Evolutionary conservation across 306 rosid genomes (phyloP), one percentile per base, ranked within the genome.

Genomic region (Heteromeles arbutifolia): DNA sequence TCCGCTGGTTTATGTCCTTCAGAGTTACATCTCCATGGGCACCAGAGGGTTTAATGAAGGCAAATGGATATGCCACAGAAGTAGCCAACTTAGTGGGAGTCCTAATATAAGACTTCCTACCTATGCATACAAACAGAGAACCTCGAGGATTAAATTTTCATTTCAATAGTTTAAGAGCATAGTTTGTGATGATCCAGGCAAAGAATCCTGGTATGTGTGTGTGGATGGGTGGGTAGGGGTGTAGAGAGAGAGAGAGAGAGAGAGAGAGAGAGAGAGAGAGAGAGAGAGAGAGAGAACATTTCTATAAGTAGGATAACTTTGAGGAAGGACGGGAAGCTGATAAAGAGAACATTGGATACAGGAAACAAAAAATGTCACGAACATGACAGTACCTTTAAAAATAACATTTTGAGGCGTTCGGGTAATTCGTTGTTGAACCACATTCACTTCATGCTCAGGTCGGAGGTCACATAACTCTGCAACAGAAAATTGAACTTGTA

Each of bases 1-100:
- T 88, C 73, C 92, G 90, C 84, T 88, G 91, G 87, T 94, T 94
- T 85, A 94, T 94, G 78, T 94, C 97, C 84, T 92, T 91, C 84
- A 94, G 84, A 63, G 98, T 94, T 25, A 94, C 90, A 53, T 89
- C 97, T 69, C 98, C 98, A 78, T 84, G 90, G 53, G 87, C 84
- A 54, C 92, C 95, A 66, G 92, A 83, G 28, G 98, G 98, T 74
- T 94, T 94, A 65, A 94, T 81, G 77, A 94, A 86, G 70, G 94
- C 85, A 85, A 94, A 94, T 59, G 98, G 98, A 83, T 94, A 94
- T 67, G 94, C 98, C 82, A 94, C 95, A 21, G 96, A 81, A 67
- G 93, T 79, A 83, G 89, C 88, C 77, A 94, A 64, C 82, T 87
- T 92, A 18, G 87, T 74, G 6, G 97, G 97, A 53, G 96, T 65